A percentile compares a stretch with the other conserved stretches of the same genome.
These are phyloP conservation scores for Neovahlkampfia damariscottae DNA, from an alignment of 78 protist genomes.

Conservation along the genomic window DNA sequence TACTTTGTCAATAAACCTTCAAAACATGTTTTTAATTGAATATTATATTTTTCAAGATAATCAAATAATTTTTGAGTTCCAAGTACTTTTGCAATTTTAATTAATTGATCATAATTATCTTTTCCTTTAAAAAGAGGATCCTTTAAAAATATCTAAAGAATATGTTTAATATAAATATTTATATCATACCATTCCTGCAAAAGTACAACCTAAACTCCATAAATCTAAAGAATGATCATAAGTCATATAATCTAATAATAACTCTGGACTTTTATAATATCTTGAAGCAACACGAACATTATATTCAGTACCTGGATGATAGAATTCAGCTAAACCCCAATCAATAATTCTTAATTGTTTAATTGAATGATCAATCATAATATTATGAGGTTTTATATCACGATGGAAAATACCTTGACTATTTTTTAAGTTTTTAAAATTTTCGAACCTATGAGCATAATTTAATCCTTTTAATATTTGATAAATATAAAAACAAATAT, in stretches of 20 bases:
- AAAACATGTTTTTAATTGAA: slow-evolving; percentile 64
- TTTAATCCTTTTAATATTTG: slow-evolving; percentile 92
- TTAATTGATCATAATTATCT: slow-evolving; percentile 97
- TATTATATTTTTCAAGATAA: slow-evolving; percentile 82
- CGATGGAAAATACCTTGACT: slow-evolving; percentile 90
- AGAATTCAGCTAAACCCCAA: slow-evolving; percentile 99
- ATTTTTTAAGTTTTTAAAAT: too few relatives aligned
- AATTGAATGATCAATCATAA: slow-evolving; percentile 95
- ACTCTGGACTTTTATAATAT: slow-evolving; percentile 96
- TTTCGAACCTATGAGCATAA: slow-evolving; percentile 85
- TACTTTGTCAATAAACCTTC: slow-evolving; percentile 59
- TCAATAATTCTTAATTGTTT: slow-evolving; percentile 88
- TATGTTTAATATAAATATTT: too few relatives aligned
- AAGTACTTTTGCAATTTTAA: slow-evolving; percentile 92
- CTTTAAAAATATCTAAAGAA: slow-evolving; percentile 75
- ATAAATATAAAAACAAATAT: slow-evolving; percentile 88
- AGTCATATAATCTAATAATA: slow-evolving; percentile 81
- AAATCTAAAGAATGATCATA: slow-evolving; percentile 97
- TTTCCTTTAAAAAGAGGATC: slow-evolving; percentile 99
- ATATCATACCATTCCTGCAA: slow-evolving; percentile 90
- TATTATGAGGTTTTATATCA: slow-evolving; percentile 70
- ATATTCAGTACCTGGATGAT: slow-evolving; percentile 86
- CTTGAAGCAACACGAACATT: slow-evolving; percentile 99
- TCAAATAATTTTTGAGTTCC: slow-evolving; percentile 89
- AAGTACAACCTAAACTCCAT: slow-evolving; percentile 97